A percentile compares a stretch with the other conserved stretches of the same genome.
phyloP scores from a whole-genome alignment of 306 rosid species.

The Styphnolobium japonicum region DNA sequence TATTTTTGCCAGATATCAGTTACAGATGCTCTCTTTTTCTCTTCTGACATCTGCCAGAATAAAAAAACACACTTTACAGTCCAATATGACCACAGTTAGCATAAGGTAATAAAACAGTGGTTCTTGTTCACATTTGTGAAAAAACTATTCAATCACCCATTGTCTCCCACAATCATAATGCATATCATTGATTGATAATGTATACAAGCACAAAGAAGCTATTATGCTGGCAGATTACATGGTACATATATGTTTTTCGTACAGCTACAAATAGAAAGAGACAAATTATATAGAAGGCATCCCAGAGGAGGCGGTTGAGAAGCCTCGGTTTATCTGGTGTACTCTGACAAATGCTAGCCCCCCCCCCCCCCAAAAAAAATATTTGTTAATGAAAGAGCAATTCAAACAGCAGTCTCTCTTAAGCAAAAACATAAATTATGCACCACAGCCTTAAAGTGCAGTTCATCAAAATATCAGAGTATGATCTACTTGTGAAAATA shows the following conservation, averaged over 20 bases:
- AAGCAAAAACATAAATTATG: background rate
- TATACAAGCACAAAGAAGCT: background rate
- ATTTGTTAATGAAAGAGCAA: background rate
- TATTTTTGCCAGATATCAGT: conserved; percentile 1
- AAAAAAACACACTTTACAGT: conserved; percentile 15
- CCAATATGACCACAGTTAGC: background rate
- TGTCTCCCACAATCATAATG: conserved; percentile 3
- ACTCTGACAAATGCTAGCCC: background rate
- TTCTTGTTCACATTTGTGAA: conserved; percentile 1
- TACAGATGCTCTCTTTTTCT: conserved; percentile 3
- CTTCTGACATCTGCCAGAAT: conserved; percentile 10
- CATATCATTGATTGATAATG: background rate
- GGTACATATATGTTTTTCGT: background rate
- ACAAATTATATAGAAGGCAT: background rate
- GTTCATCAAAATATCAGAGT: background rate
- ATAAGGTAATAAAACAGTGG: background rate
- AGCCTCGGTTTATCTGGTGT: background rate
- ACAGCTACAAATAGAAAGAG: background rate
- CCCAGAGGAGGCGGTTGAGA: background rate
- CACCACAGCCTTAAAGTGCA: background rate
- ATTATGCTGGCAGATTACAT: background rate
- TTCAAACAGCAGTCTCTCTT: background rate
- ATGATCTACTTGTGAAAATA: conserved; percentile 5
- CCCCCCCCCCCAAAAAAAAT: background rate
- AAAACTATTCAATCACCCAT: conserved; percentile 8